Percentiles rank a stretch among this genome's conserved stretches.
These are phyloP conservation scores for Solanum dulcamara DNA, from an alignment of 257 asterid species.

Conservation along the genomic window DNA sequence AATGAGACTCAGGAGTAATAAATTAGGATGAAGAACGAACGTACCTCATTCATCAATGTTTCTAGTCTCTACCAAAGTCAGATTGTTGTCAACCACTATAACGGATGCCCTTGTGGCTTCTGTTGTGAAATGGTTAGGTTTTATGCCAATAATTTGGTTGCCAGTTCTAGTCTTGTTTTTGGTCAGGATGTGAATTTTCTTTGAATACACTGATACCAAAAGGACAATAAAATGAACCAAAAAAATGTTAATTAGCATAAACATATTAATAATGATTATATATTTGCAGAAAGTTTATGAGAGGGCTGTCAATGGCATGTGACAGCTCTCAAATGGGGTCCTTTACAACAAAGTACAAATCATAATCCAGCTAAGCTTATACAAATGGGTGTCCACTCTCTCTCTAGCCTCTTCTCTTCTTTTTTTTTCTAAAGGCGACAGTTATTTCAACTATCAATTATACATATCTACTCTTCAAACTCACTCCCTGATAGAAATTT, in stretches of 20 bases:
- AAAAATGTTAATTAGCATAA: neutral
- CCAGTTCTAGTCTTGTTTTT: slow-evolving; percentile 58
- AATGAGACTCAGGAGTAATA: too few relatives aligned
- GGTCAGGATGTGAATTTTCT: slow-evolving; percentile 74
- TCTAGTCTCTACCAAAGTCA: too few relatives aligned
- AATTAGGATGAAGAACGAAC: slow-evolving; percentile 12
- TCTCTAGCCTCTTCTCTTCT: neutral
- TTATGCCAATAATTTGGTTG: slow-evolving; percentile 34
- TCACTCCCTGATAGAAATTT: neutral
- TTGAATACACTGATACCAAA: slow-evolving; percentile 40
- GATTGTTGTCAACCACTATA: too few relatives aligned
- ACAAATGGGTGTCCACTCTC: neutral
- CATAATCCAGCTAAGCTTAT: neutral
- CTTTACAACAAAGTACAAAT: neutral
- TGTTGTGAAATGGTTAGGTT: too few relatives aligned
- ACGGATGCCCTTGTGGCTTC: too few relatives aligned
- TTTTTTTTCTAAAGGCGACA: neutral
- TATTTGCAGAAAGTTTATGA: neutral
- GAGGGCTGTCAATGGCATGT: neutral
- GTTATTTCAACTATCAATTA: neutral
- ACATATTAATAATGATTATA: neutral
- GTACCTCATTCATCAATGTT: slow-evolving; percentile 58
- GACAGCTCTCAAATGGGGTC: neutral
- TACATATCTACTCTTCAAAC: neutral
- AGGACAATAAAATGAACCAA: neutral